Conservation (phyloP, 352 stramenopile genomes). For the Globisporangium alternatum region DNA sequence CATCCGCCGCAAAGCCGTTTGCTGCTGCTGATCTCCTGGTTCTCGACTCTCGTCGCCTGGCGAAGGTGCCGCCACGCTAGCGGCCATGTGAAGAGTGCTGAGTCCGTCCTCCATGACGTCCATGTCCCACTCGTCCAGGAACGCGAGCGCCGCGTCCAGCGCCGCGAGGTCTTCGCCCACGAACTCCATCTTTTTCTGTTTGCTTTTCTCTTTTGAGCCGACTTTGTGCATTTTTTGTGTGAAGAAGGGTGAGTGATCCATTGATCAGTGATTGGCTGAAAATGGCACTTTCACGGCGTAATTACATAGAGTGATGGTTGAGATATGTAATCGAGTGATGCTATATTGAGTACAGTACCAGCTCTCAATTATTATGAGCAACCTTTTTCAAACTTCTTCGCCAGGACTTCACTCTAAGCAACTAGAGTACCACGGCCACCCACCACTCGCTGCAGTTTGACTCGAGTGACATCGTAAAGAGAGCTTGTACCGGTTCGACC, state of each 20-base stretch:
- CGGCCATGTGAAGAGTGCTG: not conserved
- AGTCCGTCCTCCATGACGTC: conserved; percentile 4
- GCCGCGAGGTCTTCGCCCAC: conserved; percentile 17
- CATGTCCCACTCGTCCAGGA: conserved; percentile 18
- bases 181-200: conserved; percentile 4
- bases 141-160: conserved; percentile 18
- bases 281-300: not conserved
- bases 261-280: conserved; percentile 3
- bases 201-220: not conserved
- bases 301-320: not conserved
- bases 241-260: not conserved
- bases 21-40: not conserved
- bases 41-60: not conserved
- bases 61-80: not conserved
- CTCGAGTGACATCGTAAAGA: too few relatives aligned
- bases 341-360: not conserved
- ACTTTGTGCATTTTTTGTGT: not conserved
- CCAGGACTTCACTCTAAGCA: too few relatives aligned
- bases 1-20: not conserved
- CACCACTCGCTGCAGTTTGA: not conserved
- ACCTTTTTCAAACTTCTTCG: too few relatives aligned
- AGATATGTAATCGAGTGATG: too few relatives aligned
- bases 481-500: too few relatives aligned
- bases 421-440: not conserved
- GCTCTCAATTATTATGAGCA: not conserved